These are phyloP conservation scores for Penicillium bovifimosum DNA, from an alignment of 495 filamentous ascomycete genomes.

Conservation along the genomic window DNA sequence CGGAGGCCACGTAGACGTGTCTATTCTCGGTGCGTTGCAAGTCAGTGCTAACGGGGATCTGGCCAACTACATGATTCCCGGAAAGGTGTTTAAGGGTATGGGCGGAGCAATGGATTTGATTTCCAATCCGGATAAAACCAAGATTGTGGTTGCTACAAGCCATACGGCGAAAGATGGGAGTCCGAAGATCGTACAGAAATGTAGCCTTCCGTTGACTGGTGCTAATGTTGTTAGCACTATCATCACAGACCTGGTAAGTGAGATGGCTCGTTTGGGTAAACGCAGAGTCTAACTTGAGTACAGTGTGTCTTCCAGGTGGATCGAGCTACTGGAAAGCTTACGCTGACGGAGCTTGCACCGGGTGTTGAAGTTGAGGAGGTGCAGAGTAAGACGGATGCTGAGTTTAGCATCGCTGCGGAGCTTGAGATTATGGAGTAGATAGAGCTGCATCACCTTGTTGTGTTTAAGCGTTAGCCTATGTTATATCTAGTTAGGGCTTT, in stretches of 20 bases:
- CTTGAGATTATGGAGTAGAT: conserved; percentile 69
- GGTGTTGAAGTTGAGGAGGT: conserved; percentile 84
- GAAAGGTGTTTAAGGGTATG: conserved; percentile 87
- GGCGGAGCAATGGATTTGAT: conserved; percentile 96
- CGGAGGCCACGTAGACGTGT: conserved; percentile 79
- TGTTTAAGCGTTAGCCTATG: too few relatives aligned
- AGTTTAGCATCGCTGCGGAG: conserved; percentile 65
- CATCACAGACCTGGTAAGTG: conserved; percentile 80
- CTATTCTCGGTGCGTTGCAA: conserved; percentile 87
- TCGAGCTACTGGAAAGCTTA: conserved; percentile 64
- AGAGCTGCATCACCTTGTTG: too few relatives aligned
- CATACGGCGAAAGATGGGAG: conserved; percentile 86
- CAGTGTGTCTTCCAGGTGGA: conserved; percentile 83
- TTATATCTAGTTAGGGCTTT: too few relatives aligned
- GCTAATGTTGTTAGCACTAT: conserved; percentile 80
- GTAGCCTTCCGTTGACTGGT: conserved; percentile 81
- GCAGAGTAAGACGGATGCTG: conserved; percentile 75
- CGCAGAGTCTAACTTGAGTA: neutral
- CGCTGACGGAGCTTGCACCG: conserved; percentile 75
- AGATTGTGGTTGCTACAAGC: conserved; percentile 90
- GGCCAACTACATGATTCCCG: conserved; percentile 88
- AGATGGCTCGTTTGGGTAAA: neutral
- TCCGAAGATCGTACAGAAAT: conserved; percentile 81
- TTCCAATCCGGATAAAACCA: conserved; percentile 74
- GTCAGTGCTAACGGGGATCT: conserved; percentile 77